These are phyloP conservation scores for Hypoxylon crocopeplum DNA, from an alignment of 495 filamentous ascomycete species.

Conservation along the genomic window DNA sequence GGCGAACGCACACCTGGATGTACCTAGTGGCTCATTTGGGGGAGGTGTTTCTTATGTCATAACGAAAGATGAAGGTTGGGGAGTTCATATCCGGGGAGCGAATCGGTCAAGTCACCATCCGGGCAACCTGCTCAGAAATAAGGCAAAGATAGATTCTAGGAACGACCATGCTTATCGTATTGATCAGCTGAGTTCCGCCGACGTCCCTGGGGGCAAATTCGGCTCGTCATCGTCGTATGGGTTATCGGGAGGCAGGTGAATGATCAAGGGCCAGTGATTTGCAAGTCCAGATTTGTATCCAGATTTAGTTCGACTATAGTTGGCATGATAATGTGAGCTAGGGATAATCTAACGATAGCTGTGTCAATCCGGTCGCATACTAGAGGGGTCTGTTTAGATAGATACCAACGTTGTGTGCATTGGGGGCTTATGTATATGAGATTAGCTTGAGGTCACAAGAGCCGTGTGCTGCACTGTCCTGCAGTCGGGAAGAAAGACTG, in stretches of 20 bases:
- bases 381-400: conserved; percentile 10
- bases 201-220: conserved; percentile 17
- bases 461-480: background rate
- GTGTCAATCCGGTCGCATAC: background rate
- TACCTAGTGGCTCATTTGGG: conserved; percentile 1
- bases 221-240: conserved; percentile 5
- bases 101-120: background rate
- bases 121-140: background rate
- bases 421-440: conserved; percentile 19
- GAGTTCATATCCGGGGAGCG: background rate
- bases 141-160: background rate
- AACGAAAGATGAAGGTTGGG: conserved; percentile 3
- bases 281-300: conserved; percentile 1
- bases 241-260: conserved; percentile 1
- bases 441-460: conserved; percentile 20
- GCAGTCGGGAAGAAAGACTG: background rate
- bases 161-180: background rate
- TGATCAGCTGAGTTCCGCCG: conserved; percentile 10
- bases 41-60: background rate
- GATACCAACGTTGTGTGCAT: background rate
- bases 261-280: no score
- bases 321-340: conserved; percentile 1
- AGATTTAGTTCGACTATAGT: conserved; percentile 10
- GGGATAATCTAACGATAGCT: conserved; percentile 9
- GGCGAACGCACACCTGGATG: conserved; percentile 6